Evolutionary conservation across 2,329 filamentous ascomycete genomes (phyloP).

Genomic region (Sclerotinia glacialis): DNA sequence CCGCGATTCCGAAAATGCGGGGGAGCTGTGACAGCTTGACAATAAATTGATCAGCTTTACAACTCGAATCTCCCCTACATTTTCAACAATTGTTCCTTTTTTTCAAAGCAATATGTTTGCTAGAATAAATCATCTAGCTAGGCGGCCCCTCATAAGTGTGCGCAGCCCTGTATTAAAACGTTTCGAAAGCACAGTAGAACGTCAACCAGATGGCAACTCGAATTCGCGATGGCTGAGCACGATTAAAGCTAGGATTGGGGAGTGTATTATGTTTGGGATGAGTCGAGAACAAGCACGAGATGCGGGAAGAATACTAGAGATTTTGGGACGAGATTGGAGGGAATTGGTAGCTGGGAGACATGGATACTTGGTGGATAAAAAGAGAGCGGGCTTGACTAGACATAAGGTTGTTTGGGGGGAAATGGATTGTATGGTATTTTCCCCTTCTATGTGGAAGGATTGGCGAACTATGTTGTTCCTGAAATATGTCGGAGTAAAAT

Average conservation of each 20-base stretch:
- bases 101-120: background rate
- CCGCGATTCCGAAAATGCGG: conserved; percentile 13
- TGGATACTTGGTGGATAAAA: conserved; percentile 66
- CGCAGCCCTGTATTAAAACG: background rate
- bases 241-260: conserved; percentile 64
- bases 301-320: conserved; percentile 57
- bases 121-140: background rate
- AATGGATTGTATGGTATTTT: conserved; percentile 64
- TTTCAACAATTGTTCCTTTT: background rate
- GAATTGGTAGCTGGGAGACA: conserved; percentile 70
- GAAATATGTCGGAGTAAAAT: background rate
- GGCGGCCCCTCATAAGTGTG: background rate
- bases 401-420: conserved; percentile 80
- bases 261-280: conserved; percentile 73
- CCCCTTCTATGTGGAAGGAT: conserved; percentile 17
- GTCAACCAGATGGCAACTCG: background rate
- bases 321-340: conserved; percentile 66
- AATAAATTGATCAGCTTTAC: background rate
- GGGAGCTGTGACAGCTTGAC: background rate
- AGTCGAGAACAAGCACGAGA: conserved; percentile 53
- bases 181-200: background rate
- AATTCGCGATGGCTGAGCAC: conserved; percentile 65
- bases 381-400: conserved; percentile 59
- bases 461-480: background rate
- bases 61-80: background rate